Evolutionary conservation across 2,329 filamentous ascomycete species (phyloP).

Genomic region (Myriosclerotinia duriaeana): DNA sequence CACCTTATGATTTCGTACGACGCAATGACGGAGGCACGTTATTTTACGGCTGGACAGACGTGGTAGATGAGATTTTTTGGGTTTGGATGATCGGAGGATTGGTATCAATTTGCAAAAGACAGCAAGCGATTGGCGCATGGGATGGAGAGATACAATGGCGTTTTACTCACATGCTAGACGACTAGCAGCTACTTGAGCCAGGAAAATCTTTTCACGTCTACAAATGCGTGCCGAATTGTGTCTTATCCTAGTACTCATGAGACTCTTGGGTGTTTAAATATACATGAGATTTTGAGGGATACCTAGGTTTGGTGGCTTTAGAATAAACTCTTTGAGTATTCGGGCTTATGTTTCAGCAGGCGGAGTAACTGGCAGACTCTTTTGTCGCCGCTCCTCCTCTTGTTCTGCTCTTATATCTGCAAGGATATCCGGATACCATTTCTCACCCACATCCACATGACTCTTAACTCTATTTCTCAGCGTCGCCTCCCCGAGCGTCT

Average conservation of each 20-base stretch:
- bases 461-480: slow-evolving; percentile 82
- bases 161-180: slow-evolving; percentile 22
- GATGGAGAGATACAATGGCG: slow-evolving; percentile 30
- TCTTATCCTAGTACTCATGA: background rate
- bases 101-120: slow-evolving; percentile 18
- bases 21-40: slow-evolving; percentile 15
- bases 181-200: slow-evolving; percentile 18
- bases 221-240: background rate
- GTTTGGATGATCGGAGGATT: slow-evolving; percentile 14
- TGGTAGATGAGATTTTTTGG: slow-evolving; percentile 5
- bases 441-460: slow-evolving; percentile 81
- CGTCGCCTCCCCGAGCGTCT: slow-evolving; percentile 77
- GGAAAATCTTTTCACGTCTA: slow-evolving; percentile 18
- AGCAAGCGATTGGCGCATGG: slow-evolving; percentile 34
- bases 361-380: slow-evolving; percentile 20
- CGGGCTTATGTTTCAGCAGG: slow-evolving; percentile 9
- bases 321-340: background rate
- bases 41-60: slow-evolving; percentile 23
- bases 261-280: background rate
- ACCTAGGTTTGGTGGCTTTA: background rate
- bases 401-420: slow-evolving; percentile 59
- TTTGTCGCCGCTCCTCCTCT: slow-evolving; percentile 43
- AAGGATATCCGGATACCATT: slow-evolving; percentile 67
- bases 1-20: slow-evolving; percentile 11
- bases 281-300: background rate